Evolutionary conservation across 306 rosid species (phyloP), one percentile per base, ranked within the genome.

Genomic region (Crataegus laevigata): DNA sequence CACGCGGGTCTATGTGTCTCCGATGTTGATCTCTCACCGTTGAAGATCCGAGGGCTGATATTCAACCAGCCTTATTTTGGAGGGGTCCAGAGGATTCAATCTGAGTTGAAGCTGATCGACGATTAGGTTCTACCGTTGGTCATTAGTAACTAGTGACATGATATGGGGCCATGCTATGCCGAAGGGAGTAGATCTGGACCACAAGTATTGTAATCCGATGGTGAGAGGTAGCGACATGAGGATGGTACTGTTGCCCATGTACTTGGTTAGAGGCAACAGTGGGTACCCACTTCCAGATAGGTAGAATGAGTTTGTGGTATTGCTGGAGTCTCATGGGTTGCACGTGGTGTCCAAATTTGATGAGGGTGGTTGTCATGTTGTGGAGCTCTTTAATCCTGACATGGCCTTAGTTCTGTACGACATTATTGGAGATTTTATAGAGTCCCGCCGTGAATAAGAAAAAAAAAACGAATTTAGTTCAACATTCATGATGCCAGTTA

Each of bases 221-320:
- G 82, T 26, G 2, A 52, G 3, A 11, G 61, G 42, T 0, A 52
- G 82, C 1, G 77, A 62, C 0, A 83, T 54, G 14, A 85, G 72
- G 86, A 93, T 91, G 80, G 68, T 78, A 80, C 86, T 87, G 87
- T 61, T 93, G 50, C 87, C 78, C 0, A 66, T 64, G 85, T 82
- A 89, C 58, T 61, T 87, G 52, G 74, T 93, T 0, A 83, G 73
- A 22, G 93, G 91, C 0, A 74, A 81, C 32, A 83, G 76, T 10
- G 96, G 96, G 19, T 97, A 93, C 73, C 98, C 97, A 0, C 57
- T 91, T 77, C 38, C 83, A 40, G 96, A 93, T 8, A 79, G 85
- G 88, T 88, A 91, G 85, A 84, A 57, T 67, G 89, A 82, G 84
- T 24, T 93, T 0, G 84, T 0, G 43, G 71, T 40, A 70, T n/a